These are phyloP conservation scores for Pestalotiopsis sp. DNA, from an alignment of 2,329 filamentous ascomycete genomes.

Conservation along the genomic window DNA sequence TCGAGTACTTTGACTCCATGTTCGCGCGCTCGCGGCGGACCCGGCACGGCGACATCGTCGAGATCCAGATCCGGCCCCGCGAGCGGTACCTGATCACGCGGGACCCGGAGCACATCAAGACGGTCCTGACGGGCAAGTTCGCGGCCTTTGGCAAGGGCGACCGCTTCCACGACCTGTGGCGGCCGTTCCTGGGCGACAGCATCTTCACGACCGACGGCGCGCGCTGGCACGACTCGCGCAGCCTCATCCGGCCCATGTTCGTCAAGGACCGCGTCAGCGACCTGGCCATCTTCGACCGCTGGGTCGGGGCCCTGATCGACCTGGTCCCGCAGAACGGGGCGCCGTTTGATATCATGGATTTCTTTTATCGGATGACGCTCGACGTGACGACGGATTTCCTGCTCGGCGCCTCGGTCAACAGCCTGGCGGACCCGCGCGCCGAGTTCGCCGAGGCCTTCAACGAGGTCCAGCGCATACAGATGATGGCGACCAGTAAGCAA, in stretches of 20 bases:
- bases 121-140: constrained; percentile 58
- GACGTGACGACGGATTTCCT: constrained; percentile 40
- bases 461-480: constrained; percentile 70
- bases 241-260: constrained; percentile 58
- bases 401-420: constrained; percentile 10
- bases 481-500: constrained; percentile 50
- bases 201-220: constrained; percentile 58
- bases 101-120: constrained; percentile 61
- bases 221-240: constrained; percentile 55
- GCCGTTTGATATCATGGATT: constrained; percentile 60
- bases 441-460: constrained; percentile 71
- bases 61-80: constrained; percentile 34
- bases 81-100: constrained; percentile 46
- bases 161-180: constrained; percentile 43
- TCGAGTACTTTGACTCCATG: constrained; percentile 33
- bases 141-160: constrained; percentile 53
- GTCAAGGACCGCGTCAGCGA: constrained; percentile 47
- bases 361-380: constrained; percentile 68
- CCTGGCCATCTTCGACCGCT: constrained; percentile 60
- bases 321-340: constrained; percentile 57
- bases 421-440: constrained; percentile 35
- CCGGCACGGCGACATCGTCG: constrained; percentile 37
- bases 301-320: constrained; percentile 60
- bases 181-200: constrained; percentile 54
- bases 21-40: constrained; percentile 29